A percentile compares a stretch with the other conserved stretches of the same genome.
phyloP scores from a whole-genome alignment of 2,329 filamentous ascomycete genomes.

The Fusarium beomiforme region DNA sequence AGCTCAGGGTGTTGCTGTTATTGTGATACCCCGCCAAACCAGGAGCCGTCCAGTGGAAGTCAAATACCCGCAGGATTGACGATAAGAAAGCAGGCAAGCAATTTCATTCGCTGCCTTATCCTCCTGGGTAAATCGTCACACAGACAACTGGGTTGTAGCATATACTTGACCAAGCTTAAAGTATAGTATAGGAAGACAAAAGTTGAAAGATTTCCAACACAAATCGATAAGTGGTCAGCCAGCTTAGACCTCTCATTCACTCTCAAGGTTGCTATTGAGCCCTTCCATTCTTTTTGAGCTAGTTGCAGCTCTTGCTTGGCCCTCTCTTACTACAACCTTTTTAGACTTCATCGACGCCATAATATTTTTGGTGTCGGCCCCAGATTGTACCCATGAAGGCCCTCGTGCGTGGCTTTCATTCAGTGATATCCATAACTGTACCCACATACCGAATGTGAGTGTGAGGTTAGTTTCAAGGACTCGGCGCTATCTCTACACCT shows the following conservation, averaged over 20 bases:
- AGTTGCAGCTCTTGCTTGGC: slow-evolving; percentile 33
- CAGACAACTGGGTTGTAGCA: slow-evolving; percentile 12
- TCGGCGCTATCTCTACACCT: slow-evolving; percentile 36
- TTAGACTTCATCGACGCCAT: slow-evolving; percentile 37
- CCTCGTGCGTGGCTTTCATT: slow-evolving; percentile 15
- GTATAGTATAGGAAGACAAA: slow-evolving; percentile 6
- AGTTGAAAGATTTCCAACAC: background rate
- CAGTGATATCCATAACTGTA: slow-evolving; percentile 19
- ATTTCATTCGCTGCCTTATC: slow-evolving; percentile 32
- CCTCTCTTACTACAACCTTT: slow-evolving; percentile 30
- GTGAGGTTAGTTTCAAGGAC: slow-evolving; percentile 23
- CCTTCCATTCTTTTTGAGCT: slow-evolving; percentile 14
- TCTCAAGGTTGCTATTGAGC: slow-evolving; percentile 24
- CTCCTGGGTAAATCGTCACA: slow-evolving; percentile 23
- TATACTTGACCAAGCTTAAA: slow-evolving; percentile 22
- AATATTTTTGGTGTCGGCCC: slow-evolving; percentile 26
- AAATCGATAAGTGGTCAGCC: slow-evolving; percentile 4
- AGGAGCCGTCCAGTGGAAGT: slow-evolving; percentile 7
- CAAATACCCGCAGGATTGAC: slow-evolving; percentile 17
- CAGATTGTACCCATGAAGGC: slow-evolving; percentile 34
- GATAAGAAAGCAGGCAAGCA: slow-evolving; percentile 30
- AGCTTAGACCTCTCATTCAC: slow-evolving; percentile 27
- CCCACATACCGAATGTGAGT: slow-evolving; percentile 1
- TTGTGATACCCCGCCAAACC: slow-evolving; percentile 18
- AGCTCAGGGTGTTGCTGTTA: background rate